Evolutionary conservation across 306 rosid genomes (phyloP), one percentile per base, ranked within the genome.

Genomic region (Vigna unguiculata): DNA sequence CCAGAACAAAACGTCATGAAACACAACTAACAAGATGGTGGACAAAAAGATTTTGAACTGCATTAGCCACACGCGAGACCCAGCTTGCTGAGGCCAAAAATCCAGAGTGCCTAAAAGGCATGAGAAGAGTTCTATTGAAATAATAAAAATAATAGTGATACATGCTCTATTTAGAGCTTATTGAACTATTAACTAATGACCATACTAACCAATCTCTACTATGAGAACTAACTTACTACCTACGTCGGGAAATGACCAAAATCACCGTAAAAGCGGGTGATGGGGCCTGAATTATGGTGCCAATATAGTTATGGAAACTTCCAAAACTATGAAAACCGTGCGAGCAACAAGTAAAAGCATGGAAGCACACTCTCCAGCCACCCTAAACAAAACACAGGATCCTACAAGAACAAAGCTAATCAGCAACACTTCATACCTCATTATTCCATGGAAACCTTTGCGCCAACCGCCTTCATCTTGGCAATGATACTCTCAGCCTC

Each of bases 401-500:
- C 13, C 25, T 19, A 61, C 25, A 49, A 14, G 30, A 54, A 54
- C 61, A 54, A 22, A 54, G 61, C 61, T 54, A 54, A 54, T 40
- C 11, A 81, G 36, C 36, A 38, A 3, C 48, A 65, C 48, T 21
- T 6, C 30, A 21, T 73, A 89, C 93, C 97, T 92, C 82, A 15
- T 15, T 30, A 95, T 85, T 89, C 97, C 97, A 89, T 88, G 0
- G 92, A 71, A 71, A 86, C 97, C 70, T 92, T 91, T 8, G 97
- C 99, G 2, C 99, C 99, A 73, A 92, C 83, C 20, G 85, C 93
- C 84, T 90, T 95, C 96, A 95, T 82, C 90, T 92, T 95, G 6
- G 96, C 90, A 13, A 92, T 83, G 72, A 92, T 92, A 1, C 71
- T 45, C 74, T 95, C 97, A 0, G 97, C 99, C 75, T 92, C 99